Conservation (phyloP, 331 rosid species). For the Quercus tomentella region DNA sequence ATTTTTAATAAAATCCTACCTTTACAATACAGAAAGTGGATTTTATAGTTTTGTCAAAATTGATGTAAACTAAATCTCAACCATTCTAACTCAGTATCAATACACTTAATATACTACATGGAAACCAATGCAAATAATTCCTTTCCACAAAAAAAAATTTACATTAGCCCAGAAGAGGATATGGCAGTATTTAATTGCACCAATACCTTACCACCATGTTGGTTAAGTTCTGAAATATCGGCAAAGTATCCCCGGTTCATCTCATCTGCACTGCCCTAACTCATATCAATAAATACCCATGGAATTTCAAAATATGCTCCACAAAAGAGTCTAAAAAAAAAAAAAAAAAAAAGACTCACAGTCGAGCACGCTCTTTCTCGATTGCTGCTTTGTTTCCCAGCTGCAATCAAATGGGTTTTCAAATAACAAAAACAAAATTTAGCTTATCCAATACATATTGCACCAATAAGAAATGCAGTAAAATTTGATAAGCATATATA, state of each 20-base stretch:
- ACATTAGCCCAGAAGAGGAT: neutral
- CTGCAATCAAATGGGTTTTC: slow-evolving; percentile 34
- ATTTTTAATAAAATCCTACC: neutral
- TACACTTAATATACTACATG: neutral
- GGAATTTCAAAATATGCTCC: slow-evolving; percentile 3
- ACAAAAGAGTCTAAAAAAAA: neutral
- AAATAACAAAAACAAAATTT: neutral
- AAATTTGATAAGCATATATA: neutral
- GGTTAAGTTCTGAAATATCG: slow-evolving; percentile 63
- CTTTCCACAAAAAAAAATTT: neutral
- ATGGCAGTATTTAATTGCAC: neutral
- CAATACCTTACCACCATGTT: slow-evolving; percentile 90
- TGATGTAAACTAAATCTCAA: neutral
- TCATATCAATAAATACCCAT: slow-evolving; percentile 29
- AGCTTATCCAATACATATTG: neutral
- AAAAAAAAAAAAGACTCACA: slow-evolving; percentile 47
- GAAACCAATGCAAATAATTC: neutral
- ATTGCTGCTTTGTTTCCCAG: slow-evolving; percentile 60
- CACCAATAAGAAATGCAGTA: neutral
- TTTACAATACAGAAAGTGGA: neutral
- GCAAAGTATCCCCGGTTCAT: slow-evolving; percentile 82
- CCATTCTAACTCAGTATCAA: neutral
- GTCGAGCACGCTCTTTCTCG: slow-evolving; percentile 75
- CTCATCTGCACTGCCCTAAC: slow-evolving; percentile 80
- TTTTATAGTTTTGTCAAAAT: neutral